Percentiles rank a stretch among this genome's conserved stretches.
These are phyloP conservation scores for Aquilaria malaccensis DNA, from an alignment of 345 rosid species.

Conservation along the genomic window DNA sequence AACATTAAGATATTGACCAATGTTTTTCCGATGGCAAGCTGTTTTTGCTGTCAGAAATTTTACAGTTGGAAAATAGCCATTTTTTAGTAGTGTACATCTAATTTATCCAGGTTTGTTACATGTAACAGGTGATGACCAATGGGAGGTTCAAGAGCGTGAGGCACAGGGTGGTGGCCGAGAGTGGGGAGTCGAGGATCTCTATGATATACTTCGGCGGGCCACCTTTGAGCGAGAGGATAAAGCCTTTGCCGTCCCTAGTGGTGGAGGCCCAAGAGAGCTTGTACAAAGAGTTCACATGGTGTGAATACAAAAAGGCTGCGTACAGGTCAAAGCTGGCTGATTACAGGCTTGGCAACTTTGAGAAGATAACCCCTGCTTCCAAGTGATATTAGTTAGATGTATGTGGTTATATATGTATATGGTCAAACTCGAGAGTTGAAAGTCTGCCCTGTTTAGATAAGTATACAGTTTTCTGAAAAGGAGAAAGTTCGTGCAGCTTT, in stretches of 20 bases:
- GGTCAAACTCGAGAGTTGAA: too few relatives aligned
- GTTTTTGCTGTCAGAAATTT: too few relatives aligned
- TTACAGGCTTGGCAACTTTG: conserved; percentile 63
- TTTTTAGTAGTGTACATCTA: neutral
- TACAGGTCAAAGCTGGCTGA: conserved; percentile 74
- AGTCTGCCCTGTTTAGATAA: too few relatives aligned
- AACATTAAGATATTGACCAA: too few relatives aligned
- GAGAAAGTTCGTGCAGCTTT: too few relatives aligned
- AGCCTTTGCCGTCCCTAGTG: conserved; percentile 43
- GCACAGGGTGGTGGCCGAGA: conserved; percentile 73
- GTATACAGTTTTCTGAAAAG: too few relatives aligned
- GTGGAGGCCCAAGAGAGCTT: conserved; percentile 51
- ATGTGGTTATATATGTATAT: too few relatives aligned
- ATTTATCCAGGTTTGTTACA: neutral
- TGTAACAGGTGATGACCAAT: conserved; percentile 78
- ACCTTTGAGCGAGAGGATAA: conserved; percentile 47
- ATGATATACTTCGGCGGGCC: conserved; percentile 95
- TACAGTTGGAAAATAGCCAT: too few relatives aligned
- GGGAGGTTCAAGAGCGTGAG: conserved; percentile 84
- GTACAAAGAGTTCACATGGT: conserved; percentile 87
- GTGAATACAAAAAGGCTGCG: conserved; percentile 67
- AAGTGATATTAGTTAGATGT: too few relatives aligned
- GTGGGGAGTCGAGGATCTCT: conserved; percentile 56
- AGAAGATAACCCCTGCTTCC: conserved; percentile 21
- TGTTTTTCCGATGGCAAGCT: too few relatives aligned